Evolutionary conservation across 1,284 basidiomycete genomes (phyloP).

Genomic region (Leucoagaricus sp.): DNA sequence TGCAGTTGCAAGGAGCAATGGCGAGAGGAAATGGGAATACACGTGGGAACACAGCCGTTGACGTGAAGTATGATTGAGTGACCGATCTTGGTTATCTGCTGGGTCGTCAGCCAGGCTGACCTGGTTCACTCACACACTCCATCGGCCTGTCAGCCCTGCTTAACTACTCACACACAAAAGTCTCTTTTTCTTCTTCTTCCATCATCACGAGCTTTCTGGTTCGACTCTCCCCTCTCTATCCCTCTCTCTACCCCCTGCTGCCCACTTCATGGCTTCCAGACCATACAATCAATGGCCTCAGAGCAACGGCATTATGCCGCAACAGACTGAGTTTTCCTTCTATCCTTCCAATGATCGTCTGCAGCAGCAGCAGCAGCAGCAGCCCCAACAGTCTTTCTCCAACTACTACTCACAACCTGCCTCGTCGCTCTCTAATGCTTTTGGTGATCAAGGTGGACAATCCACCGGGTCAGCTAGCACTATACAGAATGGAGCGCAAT

Average conservation of each 20-base stretch:
- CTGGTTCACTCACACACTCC: conserved; percentile 11
- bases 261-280: conserved; percentile 30
- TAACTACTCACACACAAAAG: conserved; percentile 1
- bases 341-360: conserved; percentile 37
- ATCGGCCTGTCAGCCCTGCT: conserved; percentile 4
- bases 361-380: conserved; percentile 19
- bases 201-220: background rate
- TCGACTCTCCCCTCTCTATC: too few relatives aligned
- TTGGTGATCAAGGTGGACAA: conserved; percentile 17
- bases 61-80: background rate
- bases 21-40: background rate
- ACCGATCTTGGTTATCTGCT: conserved; percentile 11
- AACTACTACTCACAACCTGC: conserved; percentile 25
- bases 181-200: conserved; percentile 11
- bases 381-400: conserved; percentile 5
- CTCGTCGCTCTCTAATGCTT: conserved; percentile 25
- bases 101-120: background rate
- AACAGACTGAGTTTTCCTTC: conserved; percentile 35
- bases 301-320: conserved; percentile 27
- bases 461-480: conserved; percentile 14
- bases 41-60: conserved; percentile 11
- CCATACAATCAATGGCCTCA: conserved; percentile 35
- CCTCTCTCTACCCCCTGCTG: background rate
- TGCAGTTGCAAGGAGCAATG: background rate
- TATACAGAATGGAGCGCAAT: conserved; percentile 9